phyloP scores from a whole-genome alignment of 208 protist genomes.

The Endotrypanum monterogeii region DNA sequence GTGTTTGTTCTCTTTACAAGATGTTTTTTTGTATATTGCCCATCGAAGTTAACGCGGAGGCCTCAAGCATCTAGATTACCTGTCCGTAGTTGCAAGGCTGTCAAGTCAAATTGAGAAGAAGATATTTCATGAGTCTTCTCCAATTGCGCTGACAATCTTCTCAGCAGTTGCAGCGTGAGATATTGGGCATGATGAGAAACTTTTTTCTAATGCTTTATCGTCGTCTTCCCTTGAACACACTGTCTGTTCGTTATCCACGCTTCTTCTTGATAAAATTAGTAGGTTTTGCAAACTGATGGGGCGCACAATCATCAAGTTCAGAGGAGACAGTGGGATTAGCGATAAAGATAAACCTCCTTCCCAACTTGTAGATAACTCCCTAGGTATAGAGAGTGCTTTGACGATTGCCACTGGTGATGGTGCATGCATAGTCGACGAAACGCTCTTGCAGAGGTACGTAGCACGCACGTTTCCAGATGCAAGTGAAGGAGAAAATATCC shows the following conservation, averaged over 20 bases:
- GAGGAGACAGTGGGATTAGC: neutral
- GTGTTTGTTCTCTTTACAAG: neutral
- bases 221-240: neutral
- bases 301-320: slow-evolving; percentile 28
- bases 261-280: neutral
- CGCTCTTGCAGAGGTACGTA: slow-evolving; percentile 1
- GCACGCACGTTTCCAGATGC: neutral
- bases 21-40: neutral
- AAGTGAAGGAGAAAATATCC: neutral
- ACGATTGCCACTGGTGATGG: slow-evolving; percentile 1
- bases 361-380: neutral
- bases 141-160: neutral
- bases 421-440: slow-evolving; percentile 6
- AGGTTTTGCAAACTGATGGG: slow-evolving; percentile 10
- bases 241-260: neutral
- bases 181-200: neutral
- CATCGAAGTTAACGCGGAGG: neutral
- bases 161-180: neutral
- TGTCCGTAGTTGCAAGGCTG: neutral
- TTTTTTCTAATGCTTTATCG: neutral
- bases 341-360: neutral
- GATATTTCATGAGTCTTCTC: neutral
- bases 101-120: neutral
- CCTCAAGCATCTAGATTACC: neutral
- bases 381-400: neutral